A percentile compares a stretch with the other conserved stretches of the same genome.
phyloP scores from a whole-genome alignment of 768 basidiomycete genomes.

The Suillus subluteus region DNA sequence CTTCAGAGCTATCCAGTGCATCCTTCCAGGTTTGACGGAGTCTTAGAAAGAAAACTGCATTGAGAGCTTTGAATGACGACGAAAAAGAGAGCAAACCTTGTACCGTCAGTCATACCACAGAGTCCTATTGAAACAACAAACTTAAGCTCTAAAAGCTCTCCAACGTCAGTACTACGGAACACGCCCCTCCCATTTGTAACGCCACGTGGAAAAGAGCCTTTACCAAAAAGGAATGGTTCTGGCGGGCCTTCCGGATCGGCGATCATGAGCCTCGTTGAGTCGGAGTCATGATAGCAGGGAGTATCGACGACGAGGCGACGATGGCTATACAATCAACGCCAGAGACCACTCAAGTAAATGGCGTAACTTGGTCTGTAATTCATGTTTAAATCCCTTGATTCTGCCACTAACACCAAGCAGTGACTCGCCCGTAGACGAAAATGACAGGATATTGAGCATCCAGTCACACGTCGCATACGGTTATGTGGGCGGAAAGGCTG shows the following conservation, averaged over 20 bases:
- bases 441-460: constrained; percentile 77
- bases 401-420: background rate
- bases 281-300: background rate
- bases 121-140: constrained; percentile 2
- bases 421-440: constrained; percentile 1
- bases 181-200: constrained; percentile 6
- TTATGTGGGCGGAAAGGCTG: constrained; percentile 88
- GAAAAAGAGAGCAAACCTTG: constrained; percentile 41
- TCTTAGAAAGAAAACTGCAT: constrained; percentile 40
- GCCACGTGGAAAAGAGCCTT: constrained; percentile 6
- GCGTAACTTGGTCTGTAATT: background rate
- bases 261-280: background rate
- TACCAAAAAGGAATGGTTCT: constrained; percentile 2
- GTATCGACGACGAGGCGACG: background rate
- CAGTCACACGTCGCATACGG: constrained; percentile 95
- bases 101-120: constrained; percentile 58
- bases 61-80: background rate
- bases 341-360: background rate
- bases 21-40: constrained; percentile 83
- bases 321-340: background rate
- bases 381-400: background rate
- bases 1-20: constrained; percentile 74
- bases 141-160: background rate
- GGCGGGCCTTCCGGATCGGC: background rate
- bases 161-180: constrained; percentile 1